These are phyloP conservation scores for Colletotrichum orbiculare DNA, from an alignment of 2,329 filamentous ascomycete genomes.

Conservation along the genomic window DNA sequence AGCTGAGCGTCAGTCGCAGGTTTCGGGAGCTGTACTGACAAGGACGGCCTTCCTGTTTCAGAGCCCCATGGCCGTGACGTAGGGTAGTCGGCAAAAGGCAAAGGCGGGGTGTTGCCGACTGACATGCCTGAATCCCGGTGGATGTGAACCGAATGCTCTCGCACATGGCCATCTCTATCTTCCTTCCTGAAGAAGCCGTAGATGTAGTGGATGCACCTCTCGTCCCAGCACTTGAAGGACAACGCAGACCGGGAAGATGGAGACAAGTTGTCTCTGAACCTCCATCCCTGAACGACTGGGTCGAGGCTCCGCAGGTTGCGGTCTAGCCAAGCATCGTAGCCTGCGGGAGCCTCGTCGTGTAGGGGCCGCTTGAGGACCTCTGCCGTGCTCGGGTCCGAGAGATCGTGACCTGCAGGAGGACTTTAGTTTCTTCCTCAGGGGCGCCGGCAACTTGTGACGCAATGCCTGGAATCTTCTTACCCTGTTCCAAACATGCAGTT, in stretches of 20 bases:
- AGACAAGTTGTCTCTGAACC: slow-evolving; percentile 50
- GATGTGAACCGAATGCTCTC: slow-evolving; percentile 54
- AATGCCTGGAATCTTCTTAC: slow-evolving; percentile 45
- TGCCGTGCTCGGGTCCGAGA: slow-evolving; percentile 53
- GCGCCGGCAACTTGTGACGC: not conserved
- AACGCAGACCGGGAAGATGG: slow-evolving; percentile 48
- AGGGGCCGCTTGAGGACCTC: slow-evolving; percentile 51
- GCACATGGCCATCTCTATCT: slow-evolving; percentile 63
- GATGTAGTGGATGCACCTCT: slow-evolving; percentile 67
- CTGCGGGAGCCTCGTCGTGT: slow-evolving; percentile 55
- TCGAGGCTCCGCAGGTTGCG: slow-evolving; percentile 62
- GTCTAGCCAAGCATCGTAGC: slow-evolving; percentile 64
- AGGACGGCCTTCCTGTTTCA: slow-evolving; percentile 41
- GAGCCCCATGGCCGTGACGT: slow-evolving; percentile 46
- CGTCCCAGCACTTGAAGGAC: slow-evolving; percentile 66
- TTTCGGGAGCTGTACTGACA: slow-evolving; percentile 54
- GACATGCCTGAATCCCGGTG: slow-evolving; percentile 59
- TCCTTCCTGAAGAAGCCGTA: slow-evolving; percentile 65
- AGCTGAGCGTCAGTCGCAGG: slow-evolving; percentile 48
- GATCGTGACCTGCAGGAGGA: slow-evolving; percentile 52
- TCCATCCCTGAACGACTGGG: slow-evolving; percentile 56
- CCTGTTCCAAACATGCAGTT: slow-evolving; percentile 60
- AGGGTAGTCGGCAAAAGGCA: slow-evolving; percentile 49
- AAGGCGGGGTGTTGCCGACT: slow-evolving; percentile 49
- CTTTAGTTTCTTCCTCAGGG: slow-evolving; percentile 2